phyloP scores from a whole-genome alignment of 208 protist species.

The Crithidia bombi region DNA sequence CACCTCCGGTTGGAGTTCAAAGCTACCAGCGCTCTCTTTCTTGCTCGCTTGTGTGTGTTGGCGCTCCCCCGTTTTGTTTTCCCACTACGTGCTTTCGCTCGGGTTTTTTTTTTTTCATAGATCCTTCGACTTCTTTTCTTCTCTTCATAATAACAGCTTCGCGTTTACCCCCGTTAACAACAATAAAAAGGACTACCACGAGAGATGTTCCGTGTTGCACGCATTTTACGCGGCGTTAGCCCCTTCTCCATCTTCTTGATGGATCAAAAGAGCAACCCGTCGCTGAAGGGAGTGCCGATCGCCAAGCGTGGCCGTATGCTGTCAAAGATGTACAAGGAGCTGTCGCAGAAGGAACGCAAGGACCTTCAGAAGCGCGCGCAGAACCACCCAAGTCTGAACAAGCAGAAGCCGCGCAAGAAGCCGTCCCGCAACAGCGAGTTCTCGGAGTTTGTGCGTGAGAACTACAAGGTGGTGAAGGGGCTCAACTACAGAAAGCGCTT shows the following conservation, averaged over 20 bases:
- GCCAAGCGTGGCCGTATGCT: conserved; percentile 63
- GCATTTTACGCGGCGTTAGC: conserved; percentile 70
- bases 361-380: conserved; percentile 69
- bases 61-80: background rate
- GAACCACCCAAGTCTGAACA: conserved; percentile 59
- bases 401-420: conserved; percentile 24
- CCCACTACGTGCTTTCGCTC: too few relatives aligned
- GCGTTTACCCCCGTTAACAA: too few relatives aligned
- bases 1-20: too few relatives aligned
- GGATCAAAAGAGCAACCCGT: conserved; percentile 88
- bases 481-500: conserved; percentile 78
- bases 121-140: too few relatives aligned
- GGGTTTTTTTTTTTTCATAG: too few relatives aligned
- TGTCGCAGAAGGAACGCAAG: conserved; percentile 57
- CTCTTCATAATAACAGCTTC: background rate
- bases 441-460: conserved; percentile 72
- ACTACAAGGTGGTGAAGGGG: conserved; percentile 73
- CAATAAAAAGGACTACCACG: too few relatives aligned
- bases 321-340: conserved; percentile 87
- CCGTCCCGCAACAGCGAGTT: conserved; percentile 46
- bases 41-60: background rate
- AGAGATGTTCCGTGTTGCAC: conserved; percentile 78
- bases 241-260: conserved; percentile 90
- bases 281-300: conserved; percentile 70
- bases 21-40: too few relatives aligned